phyloP scores from a whole-genome alignment of 257 asterid species.

The Craterostigma plantagineum region DNA sequence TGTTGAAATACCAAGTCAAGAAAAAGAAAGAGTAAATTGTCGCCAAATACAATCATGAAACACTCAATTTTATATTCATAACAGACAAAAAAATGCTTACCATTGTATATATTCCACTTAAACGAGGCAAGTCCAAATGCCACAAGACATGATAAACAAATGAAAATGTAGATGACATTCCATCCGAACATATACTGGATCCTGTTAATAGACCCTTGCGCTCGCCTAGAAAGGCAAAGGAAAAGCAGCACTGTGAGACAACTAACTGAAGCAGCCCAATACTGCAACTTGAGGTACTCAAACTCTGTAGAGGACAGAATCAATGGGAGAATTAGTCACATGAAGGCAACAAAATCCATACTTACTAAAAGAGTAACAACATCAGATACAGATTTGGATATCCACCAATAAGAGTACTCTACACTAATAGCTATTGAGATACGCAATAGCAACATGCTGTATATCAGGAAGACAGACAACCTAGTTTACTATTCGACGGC shows the following conservation, averaged over 20 bases:
- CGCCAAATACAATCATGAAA: too few relatives aligned
- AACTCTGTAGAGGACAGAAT: slow-evolving; percentile 34
- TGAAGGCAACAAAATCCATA: too few relatives aligned
- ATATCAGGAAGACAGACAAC: too few relatives aligned
- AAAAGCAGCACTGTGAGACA: slow-evolving; percentile 50
- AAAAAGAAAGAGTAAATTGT: too few relatives aligned
- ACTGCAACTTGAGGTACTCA: slow-evolving; percentile 56
- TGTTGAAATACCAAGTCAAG: too few relatives aligned
- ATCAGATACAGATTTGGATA: background rate
- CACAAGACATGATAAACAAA: slow-evolving; percentile 21
- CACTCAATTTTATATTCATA: too few relatives aligned
- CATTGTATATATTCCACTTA: too few relatives aligned
- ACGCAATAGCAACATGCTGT: too few relatives aligned
- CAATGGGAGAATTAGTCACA: too few relatives aligned
- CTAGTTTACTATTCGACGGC: background rate
- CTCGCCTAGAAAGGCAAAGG: slow-evolving; percentile 28
- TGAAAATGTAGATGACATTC: slow-evolving; percentile 18
- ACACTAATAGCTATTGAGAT: too few relatives aligned
- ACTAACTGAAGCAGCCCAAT: slow-evolving; percentile 59
- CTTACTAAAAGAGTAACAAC: background rate
- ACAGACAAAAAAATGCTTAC: too few relatives aligned
- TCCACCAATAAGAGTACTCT: too few relatives aligned
- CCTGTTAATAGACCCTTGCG: slow-evolving; percentile 11
- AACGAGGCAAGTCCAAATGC: slow-evolving; percentile 2
- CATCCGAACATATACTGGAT: slow-evolving; percentile 12